phyloP scores from a whole-genome alignment of 208 protist genomes.

The Acanthamoeba culbertsoni region DNA sequence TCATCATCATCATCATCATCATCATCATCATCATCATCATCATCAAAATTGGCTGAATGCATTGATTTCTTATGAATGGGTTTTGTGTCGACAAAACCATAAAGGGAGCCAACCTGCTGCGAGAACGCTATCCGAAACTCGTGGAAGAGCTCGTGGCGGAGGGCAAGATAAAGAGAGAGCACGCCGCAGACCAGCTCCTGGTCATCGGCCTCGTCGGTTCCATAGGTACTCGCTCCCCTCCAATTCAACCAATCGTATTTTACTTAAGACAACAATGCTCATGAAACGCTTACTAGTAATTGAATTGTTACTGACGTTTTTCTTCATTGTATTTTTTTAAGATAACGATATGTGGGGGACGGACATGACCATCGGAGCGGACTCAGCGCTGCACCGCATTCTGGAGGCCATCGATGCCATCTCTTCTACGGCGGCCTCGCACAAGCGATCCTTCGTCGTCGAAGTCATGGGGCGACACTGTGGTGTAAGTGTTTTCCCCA shows the following conservation, averaged over 20 bases:
- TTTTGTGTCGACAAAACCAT: too few relatives aligned
- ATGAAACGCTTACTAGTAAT: background rate
- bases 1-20: background rate
- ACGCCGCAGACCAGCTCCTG: background rate
- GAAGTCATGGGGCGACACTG: constrained; percentile 78
- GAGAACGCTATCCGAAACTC: constrained; percentile 66
- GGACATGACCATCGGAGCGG: constrained; percentile 76
- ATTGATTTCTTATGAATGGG: background rate
- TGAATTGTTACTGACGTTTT: background rate
- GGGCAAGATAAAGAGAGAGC: background rate
- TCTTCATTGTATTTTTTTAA: too few relatives aligned
- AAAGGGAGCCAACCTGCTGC: constrained; percentile 78
- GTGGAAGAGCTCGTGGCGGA: constrained; percentile 65
- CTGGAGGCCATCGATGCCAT: constrained; percentile 79
- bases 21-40: background rate
- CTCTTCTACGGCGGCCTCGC: constrained; percentile 68
- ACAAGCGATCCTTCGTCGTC: constrained; percentile 79
- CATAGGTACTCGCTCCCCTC: constrained; percentile 55
- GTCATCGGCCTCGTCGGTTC: constrained; percentile 81
- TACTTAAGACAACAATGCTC: background rate
- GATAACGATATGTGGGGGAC: constrained; percentile 84
- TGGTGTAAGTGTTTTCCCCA: background rate
- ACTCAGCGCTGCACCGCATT: constrained; percentile 77
- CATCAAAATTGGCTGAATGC: background rate
- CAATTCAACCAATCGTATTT: background rate